phyloP scores from a whole-genome alignment of 805 yeast genomes.

The Monosporozyma unispora region DNA sequence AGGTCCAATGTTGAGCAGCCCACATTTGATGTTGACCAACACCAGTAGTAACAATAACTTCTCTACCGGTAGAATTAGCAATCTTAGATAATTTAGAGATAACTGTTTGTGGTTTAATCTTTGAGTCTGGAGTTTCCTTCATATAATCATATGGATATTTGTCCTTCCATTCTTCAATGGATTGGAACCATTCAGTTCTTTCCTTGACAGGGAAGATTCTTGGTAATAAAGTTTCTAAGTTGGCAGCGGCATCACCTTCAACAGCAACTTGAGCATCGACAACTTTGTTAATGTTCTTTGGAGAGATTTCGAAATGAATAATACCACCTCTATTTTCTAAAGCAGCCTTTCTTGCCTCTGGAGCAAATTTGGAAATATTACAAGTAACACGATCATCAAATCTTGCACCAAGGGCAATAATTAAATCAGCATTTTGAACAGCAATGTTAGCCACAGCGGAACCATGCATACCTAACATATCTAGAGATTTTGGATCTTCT shows the following conservation, averaged over 20 bases:
- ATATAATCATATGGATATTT: slow-evolving; percentile 80
- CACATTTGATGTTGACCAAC: slow-evolving; percentile 99
- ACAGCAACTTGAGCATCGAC: slow-evolving; percentile 93
- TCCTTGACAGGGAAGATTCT: slow-evolving; percentile 51
- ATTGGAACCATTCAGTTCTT: slow-evolving; percentile 74
- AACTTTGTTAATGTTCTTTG: slow-evolving; percentile 96
- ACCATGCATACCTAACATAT: slow-evolving; percentile 99
- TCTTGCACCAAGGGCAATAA: slow-evolving; percentile 94
- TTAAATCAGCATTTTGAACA: slow-evolving; percentile 86
- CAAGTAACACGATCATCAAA: slow-evolving; percentile 98
- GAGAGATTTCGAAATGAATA: slow-evolving; percentile 89
- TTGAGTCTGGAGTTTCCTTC: slow-evolving; percentile 68
- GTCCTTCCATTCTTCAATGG: slow-evolving; percentile 72
- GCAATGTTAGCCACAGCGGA: slow-evolving; percentile 90
- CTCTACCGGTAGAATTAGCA: slow-evolving; percentile 45
- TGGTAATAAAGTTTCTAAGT: slow-evolving; percentile 67
- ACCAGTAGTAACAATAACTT: slow-evolving; percentile 90
- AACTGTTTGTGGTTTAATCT: slow-evolving; percentile 88
- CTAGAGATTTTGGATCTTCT: slow-evolving; percentile 78
- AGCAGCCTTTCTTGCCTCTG: slow-evolving; percentile 86
- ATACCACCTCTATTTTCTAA: slow-evolving; percentile 88
- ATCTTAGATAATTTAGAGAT: slow-evolving; percentile 69
- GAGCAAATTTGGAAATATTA: slow-evolving; percentile 79
- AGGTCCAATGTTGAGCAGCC: slow-evolving; percentile 97
- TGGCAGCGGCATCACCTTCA: slow-evolving; percentile 89